These are phyloP conservation scores for Cercospora citrullina DNA, from an alignment of 2,329 filamentous ascomycete genomes.

Conservation along the genomic window DNA sequence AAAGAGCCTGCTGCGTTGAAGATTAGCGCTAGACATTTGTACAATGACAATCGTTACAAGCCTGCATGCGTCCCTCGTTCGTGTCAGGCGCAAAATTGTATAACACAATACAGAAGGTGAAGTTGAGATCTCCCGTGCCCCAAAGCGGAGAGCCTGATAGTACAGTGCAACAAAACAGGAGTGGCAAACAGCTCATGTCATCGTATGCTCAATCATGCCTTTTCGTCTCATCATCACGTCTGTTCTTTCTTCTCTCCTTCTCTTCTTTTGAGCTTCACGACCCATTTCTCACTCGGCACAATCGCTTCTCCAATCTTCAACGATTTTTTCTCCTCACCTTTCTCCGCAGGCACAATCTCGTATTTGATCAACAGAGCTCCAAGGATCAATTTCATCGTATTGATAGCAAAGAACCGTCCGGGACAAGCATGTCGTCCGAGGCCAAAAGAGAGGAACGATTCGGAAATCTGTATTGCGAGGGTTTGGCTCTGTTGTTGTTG, in stretches of 20 bases:
- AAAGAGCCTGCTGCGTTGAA: not conserved
- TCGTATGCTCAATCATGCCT: not conserved
- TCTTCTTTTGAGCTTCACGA: not conserved
- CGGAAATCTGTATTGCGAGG: conserved; percentile 16
- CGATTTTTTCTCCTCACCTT: conserved; percentile 8
- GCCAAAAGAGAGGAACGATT: conserved; percentile 28
- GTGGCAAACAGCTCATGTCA: not conserved
- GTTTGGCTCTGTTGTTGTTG: not conserved
- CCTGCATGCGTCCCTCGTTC: not conserved
- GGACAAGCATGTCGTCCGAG: conserved; percentile 28
- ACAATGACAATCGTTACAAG: conserved; percentile 1
- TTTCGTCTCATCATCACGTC: not conserved
- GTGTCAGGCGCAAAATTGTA: not conserved
- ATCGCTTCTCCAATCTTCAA: conserved; percentile 6
- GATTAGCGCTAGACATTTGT: not conserved
- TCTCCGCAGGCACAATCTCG: conserved; percentile 32
- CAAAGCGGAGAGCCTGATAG: not conserved
- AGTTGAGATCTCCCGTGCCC: not conserved
- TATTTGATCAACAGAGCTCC: conserved; percentile 44
- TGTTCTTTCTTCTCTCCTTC: not conserved
- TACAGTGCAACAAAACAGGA: not conserved
- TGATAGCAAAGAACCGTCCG: conserved; percentile 49
- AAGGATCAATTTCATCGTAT: conserved; percentile 50
- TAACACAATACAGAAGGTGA: not conserved
- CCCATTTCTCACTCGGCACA: conserved; percentile 12